Evolutionary conservation across 2,329 filamentous ascomycete species (phyloP).

Genomic region (Arthroderma uncinatum): DNA sequence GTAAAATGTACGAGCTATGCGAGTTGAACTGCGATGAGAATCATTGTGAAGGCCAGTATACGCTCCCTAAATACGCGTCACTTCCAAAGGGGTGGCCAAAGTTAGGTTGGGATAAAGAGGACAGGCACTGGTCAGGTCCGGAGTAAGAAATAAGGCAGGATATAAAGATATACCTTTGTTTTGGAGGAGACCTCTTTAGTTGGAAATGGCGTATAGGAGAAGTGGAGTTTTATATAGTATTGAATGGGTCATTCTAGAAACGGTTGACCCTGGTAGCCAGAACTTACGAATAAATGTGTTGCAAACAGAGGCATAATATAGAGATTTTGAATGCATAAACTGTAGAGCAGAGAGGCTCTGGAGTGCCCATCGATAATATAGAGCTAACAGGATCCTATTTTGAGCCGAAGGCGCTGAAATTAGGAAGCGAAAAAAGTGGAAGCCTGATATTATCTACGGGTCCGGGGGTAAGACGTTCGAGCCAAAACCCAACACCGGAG

Average conservation of each 20-base stretch:
- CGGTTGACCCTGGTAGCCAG: no score
- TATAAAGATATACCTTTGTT: neutral
- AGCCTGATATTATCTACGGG: conserved; percentile 4
- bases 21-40: conserved; percentile 27
- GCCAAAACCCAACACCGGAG: neutral
- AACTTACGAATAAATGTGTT: neutral
- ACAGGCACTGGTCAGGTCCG: neutral
- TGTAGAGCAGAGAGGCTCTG: conserved; percentile 7
- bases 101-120: conserved; percentile 41
- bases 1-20: conserved; percentile 56
- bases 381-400: neutral
- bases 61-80: conserved; percentile 46
- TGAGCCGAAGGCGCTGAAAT: neutral
- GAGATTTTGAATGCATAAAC: neutral
- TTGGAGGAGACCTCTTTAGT: neutral
- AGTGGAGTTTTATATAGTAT: neutral
- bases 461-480: conserved; percentile 5
- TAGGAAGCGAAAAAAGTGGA: neutral
- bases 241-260: no score
- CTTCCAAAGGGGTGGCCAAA: conserved; percentile 53
- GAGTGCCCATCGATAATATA: conserved; percentile 8
- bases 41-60: conserved; percentile 47
- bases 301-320: neutral
- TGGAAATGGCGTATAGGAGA: neutral
- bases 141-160: neutral